Conservation (phyloP, 352 stramenopile genomes). For the Thraustochytrium sp. region DNA sequence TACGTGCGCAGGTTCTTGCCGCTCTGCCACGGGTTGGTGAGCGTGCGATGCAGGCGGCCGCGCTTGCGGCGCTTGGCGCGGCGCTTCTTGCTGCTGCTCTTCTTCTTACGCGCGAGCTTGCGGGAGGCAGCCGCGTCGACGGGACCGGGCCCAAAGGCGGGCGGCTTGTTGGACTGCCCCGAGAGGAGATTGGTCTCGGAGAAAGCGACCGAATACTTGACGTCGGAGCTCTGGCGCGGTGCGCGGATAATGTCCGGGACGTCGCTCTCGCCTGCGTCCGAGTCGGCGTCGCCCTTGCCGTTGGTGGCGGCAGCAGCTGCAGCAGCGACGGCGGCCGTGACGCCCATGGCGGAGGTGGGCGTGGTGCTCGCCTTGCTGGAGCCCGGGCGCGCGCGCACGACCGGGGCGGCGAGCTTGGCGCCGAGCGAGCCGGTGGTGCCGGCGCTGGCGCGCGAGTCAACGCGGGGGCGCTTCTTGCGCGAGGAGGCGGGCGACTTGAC, state of each 20-base stretch:
- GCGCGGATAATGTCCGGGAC: neutral
- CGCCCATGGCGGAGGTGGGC: neutral
- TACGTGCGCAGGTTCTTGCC: too few relatives aligned
- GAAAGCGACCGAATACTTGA: constrained; percentile 18
- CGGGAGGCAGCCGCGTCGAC: too few relatives aligned
- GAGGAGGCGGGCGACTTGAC: neutral
- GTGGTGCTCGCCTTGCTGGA: too few relatives aligned
- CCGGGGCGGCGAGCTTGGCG: neutral
- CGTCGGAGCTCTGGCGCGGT: neutral
- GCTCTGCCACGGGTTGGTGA: too few relatives aligned
- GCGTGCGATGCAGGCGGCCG: too few relatives aligned
- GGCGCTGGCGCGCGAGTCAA: too few relatives aligned
- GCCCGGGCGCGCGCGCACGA: neutral
- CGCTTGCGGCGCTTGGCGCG: too few relatives aligned
- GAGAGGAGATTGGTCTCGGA: neutral
- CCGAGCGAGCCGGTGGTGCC: neutral
- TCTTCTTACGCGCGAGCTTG: too few relatives aligned
- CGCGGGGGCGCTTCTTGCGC: too few relatives aligned
- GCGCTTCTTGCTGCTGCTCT: too few relatives aligned
- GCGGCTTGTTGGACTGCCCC: neutral
- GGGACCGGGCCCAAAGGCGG: neutral
- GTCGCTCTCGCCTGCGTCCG: neutral
- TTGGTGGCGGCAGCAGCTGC: neutral
- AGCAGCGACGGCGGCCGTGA: neutral
- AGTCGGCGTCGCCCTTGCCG: neutral